Evolutionary conservation across 163 green algal species (phyloP).

Genomic region (Chlamydomonas reinhardtii): DNA sequence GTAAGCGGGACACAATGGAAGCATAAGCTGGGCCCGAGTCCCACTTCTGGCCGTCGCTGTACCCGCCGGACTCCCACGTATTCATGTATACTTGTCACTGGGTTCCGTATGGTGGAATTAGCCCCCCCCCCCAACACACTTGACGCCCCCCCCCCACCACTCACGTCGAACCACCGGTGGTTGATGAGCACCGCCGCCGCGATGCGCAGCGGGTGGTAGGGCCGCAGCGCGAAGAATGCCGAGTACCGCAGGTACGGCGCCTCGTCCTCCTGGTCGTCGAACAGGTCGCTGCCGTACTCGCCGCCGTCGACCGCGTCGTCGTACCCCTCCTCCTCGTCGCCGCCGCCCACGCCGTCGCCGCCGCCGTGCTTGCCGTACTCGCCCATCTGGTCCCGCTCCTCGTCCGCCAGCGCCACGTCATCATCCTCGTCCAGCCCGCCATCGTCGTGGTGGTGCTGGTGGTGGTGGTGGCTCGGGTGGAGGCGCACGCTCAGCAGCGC

Average conservation of each 20-base stretch:
- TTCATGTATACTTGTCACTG: no score
- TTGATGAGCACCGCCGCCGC: background rate
- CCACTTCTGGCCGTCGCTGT: no score
- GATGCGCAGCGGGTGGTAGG: background rate
- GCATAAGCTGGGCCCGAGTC: no score
- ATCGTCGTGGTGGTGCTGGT: no score
- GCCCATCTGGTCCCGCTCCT: background rate
- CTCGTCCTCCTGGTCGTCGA: background rate
- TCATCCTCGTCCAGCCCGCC: background rate
- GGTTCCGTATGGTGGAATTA: no score
- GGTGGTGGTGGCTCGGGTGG: no score
- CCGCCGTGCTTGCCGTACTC: background rate
- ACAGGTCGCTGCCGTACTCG: background rate
- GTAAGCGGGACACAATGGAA: no score
- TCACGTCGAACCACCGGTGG: slow-evolving; percentile 32
- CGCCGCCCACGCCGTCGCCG: no score
- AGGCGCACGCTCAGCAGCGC: no score
- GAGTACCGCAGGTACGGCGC: slow-evolving; percentile 9
- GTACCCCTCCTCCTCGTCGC: background rate
- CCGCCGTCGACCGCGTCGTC: background rate
- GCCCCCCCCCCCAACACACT: no score
- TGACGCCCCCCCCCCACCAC: no score
- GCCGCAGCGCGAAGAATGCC: background rate
- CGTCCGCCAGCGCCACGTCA: background rate
- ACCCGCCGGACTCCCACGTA: no score